These are phyloP conservation scores for Diplocarpon rosae DNA, from an alignment of 2,329 filamentous ascomycete species.

Conservation along the genomic window DNA sequence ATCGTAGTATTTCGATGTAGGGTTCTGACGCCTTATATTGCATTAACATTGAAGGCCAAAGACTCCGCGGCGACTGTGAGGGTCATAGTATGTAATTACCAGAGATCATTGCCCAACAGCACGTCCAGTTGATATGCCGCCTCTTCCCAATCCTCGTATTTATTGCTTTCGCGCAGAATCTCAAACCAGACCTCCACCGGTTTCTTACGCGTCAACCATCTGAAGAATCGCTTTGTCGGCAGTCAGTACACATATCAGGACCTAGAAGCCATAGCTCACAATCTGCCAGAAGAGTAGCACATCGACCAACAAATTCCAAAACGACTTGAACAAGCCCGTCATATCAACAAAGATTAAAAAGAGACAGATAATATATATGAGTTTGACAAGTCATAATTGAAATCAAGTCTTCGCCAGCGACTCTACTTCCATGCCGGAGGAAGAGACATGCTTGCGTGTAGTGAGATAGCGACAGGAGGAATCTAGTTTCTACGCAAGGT, in stretches of 20 bases:
- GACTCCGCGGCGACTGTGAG: background rate
- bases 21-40: slow-evolving; percentile 60
- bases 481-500: too few species aligned
- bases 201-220: slow-evolving; percentile 56
- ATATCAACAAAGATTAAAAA: slow-evolving; percentile 8
- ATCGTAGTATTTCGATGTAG: slow-evolving; percentile 73
- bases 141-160: slow-evolving; percentile 79
- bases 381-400: background rate
- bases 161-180: slow-evolving; percentile 51
- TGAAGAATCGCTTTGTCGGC: slow-evolving; percentile 47
- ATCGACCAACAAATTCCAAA: slow-evolving; percentile 42
- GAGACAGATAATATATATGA: background rate
- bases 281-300: slow-evolving; percentile 18
- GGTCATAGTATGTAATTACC: slow-evolving; percentile 36
- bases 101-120: slow-evolving; percentile 68
- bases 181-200: slow-evolving; percentile 55
- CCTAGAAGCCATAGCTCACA: slow-evolving; percentile 5
- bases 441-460: too few species aligned
- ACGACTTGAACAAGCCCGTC: slow-evolving; percentile 27
- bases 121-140: slow-evolving; percentile 77
- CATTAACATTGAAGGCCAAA: background rate
- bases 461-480: too few species aligned
- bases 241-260: slow-evolving; percentile 2
- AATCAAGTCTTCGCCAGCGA: too few species aligned
- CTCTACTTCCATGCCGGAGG: too few species aligned